Evolutionary conservation across 140 eudicot species (phyloP).

Genomic region (Erigeron philadelphicus): DNA sequence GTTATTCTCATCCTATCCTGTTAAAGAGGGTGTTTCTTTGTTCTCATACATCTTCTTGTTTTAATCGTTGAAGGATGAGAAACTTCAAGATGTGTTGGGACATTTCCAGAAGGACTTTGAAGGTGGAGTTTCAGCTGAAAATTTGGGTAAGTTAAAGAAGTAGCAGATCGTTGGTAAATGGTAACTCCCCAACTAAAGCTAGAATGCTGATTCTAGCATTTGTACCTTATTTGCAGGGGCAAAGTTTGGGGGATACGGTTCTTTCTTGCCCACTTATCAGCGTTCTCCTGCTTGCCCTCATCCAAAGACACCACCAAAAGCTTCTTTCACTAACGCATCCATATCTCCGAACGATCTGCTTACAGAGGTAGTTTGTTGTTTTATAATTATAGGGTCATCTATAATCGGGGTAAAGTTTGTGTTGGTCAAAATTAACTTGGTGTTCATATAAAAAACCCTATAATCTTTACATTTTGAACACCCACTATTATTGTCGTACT

Average conservation of each 20-base stretch:
- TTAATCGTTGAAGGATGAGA: conserved; percentile 59
- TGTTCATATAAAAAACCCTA: not conserved
- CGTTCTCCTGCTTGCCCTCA: conserved; percentile 75
- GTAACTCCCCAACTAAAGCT: conserved; percentile 14
- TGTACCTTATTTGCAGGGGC: conserved; percentile 59
- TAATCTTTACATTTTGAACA: not conserved
- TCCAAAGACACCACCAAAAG: conserved; percentile 64
- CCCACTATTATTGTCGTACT: not conserved
- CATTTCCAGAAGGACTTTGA: conserved; percentile 96
- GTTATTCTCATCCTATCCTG: not conserved
- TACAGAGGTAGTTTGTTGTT: conserved; percentile 49
- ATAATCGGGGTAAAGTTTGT: not conserved
- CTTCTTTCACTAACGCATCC: conserved; percentile 31
- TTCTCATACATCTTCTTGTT: conserved; percentile 22
- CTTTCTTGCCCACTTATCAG: conserved; percentile 78
- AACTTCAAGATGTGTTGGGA: conserved; percentile 86
- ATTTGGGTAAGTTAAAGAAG: conserved; percentile 71
- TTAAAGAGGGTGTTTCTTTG: not conserved
- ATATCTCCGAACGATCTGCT: conserved; percentile 50
- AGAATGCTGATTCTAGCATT: conserved; percentile 43
- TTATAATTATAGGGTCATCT: not conserved
- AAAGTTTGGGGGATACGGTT: conserved; percentile 93
- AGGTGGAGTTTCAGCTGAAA: conserved; percentile 95
- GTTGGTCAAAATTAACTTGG: not conserved
- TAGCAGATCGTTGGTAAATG: conserved; percentile 12